Base-by-base conservation (phyloP, 1,284 basidiomycete genomes). In the Wolfiporia cocos region DNA sequence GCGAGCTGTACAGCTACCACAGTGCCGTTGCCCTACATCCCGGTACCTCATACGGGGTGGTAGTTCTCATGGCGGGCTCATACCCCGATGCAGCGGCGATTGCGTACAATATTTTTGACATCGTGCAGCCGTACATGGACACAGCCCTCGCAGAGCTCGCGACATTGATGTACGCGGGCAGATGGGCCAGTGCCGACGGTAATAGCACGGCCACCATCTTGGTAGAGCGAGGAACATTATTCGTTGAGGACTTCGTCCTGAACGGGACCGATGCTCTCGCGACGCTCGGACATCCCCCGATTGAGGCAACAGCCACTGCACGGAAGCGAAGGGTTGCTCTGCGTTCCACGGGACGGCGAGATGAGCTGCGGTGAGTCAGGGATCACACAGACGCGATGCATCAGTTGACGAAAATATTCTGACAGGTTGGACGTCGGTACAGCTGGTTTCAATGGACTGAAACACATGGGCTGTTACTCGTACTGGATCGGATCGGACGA, bases 361-460 rank as follows among this genome's bases (percentile, higher is more conserved):
- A n/a, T n/a, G n/a, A n/a, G n/a, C n/a, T n/a, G n/a, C n/a, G n/a
- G n/a, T n/a, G n/a, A n/a, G n/a, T n/a, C n/a, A n/a, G n/a, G n/a
- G n/a, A n/a, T n/a, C n/a, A n/a, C n/a, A n/a, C n/a, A n/a, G n/a
- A n/a, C n/a, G n/a, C n/a, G n/a, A n/a, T n/a, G n/a, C n/a, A n/a
- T n/a, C n/a, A n/a, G n/a, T n/a, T n/a, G n/a, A n/a, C n/a, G n/a
- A n/a, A n/a, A n/a, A n/a, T n/a, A n/a, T n/a, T n/a, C n/a, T n/a
- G n/a, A n/a, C 36, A 54, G 42, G 14, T 22, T 55, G 18, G 53
- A 55, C 39, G 50, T 48, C 7, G 55, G 55, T 5, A 40, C 49
- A 5, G 49, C 49, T 60, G 5, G 77, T 71, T 33, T 75, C 58
- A 47, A 76, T 57, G 42, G 77, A 71, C 21, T 80, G 66, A 44